These are phyloP conservation scores for Monilinia aucupariae DNA, from an alignment of 2,329 filamentous ascomycete species.

Conservation along the genomic window DNA sequence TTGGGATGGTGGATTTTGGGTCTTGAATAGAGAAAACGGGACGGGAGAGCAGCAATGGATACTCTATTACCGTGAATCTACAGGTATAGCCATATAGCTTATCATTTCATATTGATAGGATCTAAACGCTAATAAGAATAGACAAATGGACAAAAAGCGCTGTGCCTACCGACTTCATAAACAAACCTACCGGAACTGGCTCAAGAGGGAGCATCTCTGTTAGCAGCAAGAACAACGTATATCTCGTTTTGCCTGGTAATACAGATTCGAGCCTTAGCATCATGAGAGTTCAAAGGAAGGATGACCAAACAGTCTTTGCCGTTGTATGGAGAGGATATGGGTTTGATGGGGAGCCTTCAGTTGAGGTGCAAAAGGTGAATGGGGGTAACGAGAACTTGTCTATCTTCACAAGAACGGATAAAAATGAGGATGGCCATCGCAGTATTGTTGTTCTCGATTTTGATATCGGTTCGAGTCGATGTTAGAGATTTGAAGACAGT, in stretches of 20 bases:
- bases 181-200: conserved; percentile 25
- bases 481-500: background rate
- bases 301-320: conserved; percentile 17
- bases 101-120: background rate
- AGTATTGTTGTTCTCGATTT: conserved; percentile 28
- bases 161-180: conserved; percentile 15
- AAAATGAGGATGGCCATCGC: conserved; percentile 10
- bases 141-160: conserved; percentile 24
- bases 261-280: conserved; percentile 25
- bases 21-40: conserved; percentile 25
- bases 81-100: conserved; percentile 16
- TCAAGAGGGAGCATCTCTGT: conserved; percentile 25
- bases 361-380: conserved; percentile 26
- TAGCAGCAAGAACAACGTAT: conserved; percentile 21
- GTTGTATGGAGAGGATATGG: conserved; percentile 24
- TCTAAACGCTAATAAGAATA: conserved; percentile 12
- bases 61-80: conserved; percentile 22
- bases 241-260: conserved; percentile 28
- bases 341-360: conserved; percentile 29
- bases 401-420: conserved; percentile 26
- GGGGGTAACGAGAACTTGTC: conserved; percentile 22
- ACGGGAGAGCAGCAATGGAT: conserved; percentile 24
- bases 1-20: conserved; percentile 27
- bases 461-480: background rate
- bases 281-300: conserved; percentile 17